Base-by-base conservation (phyloP, 495 filamentous ascomycete genomes). In the Penicillium mononematosum region DNA sequence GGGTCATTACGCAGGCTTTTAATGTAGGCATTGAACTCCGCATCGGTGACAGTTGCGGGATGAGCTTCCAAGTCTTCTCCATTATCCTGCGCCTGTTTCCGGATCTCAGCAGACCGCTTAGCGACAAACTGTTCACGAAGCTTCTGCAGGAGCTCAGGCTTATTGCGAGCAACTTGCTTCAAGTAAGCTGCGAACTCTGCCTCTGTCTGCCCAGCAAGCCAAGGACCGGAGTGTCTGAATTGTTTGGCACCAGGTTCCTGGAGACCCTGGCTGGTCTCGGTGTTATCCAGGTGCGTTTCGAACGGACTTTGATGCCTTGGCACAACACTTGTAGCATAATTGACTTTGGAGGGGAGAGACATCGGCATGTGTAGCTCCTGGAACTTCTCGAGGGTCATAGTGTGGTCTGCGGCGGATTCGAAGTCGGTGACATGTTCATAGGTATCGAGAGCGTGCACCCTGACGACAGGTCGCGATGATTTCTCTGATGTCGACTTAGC, bases 391-490 rank as follows among this genome's bases (percentile, higher is more conserved):
- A 96, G 72, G 11, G 90, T 92, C 60, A 90, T 73, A 24, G 86
- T 84, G 69, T 96, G 91, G 66, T 96, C 91, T 48, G 85, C 80
- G 2, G 91, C 88, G 39, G 89, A 91, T 54, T 86, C 81, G 75
- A 90, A 99, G 56, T 96, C 91, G 54, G 91, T 96, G 70, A 96
- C 84, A 67, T 96, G 90, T 74, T 97, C 92, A 57, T 85, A 83
- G 7, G 91, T 92, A 76, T 99, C 94, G 53, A 95, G 77, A 32
- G 85, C 80, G 12, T 74, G 74, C 53, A 97, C 75, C 36, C 88
- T 80, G 38, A 96, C 78, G 20, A 87, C 78, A 2, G 92, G 88
- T 31, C 82, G 85, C 3, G 82, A 83, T 9, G 88, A 84, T 55
- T 81, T 85, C 11, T 73, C 68, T 0, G 82, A 86, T 1, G 90